Percentiles rank a stretch among this genome's conserved stretches.
phyloP scores from a whole-genome alignment of 805 yeast species.

The Candida endomychidarum region DNA sequence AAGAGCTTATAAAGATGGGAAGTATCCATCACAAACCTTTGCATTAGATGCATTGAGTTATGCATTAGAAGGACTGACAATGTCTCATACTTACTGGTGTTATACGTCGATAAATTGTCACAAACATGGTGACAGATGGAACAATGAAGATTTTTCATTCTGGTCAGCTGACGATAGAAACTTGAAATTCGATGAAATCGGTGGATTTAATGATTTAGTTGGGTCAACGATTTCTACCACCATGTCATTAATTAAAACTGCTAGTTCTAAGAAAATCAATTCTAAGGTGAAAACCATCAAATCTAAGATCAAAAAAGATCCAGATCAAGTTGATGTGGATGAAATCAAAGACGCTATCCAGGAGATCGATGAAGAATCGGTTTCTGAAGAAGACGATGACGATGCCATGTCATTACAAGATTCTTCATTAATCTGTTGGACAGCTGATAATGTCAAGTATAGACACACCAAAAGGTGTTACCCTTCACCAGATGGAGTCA shows the following conservation, averaged over 20 bases:
- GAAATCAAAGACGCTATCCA: slow-evolving; percentile 6
- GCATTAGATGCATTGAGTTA: slow-evolving; percentile 81
- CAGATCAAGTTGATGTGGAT: slow-evolving; percentile 7
- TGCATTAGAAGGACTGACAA: slow-evolving; percentile 72
- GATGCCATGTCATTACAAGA: slow-evolving; percentile 21
- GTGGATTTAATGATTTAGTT: slow-evolving; percentile 11
- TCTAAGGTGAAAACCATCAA: slow-evolving; percentile 12
- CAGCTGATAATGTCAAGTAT: slow-evolving; percentile 22
- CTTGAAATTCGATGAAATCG: slow-evolving; percentile 18
- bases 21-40: slow-evolving; percentile 68
- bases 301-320: slow-evolving; percentile 11
- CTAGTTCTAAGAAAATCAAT: slow-evolving; percentile 11
- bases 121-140: slow-evolving; percentile 89
- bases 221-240: slow-evolving; percentile 15
- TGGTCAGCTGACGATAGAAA: slow-evolving; percentile 68
- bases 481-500: slow-evolving; percentile 57
- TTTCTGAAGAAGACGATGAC: slow-evolving; percentile 11
- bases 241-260: slow-evolving; percentile 10
- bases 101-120: slow-evolving; percentile 74
- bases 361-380: slow-evolving; percentile 9
- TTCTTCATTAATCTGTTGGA: slow-evolving; percentile 24
- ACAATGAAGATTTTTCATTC: slow-evolving; percentile 88
- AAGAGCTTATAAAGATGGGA: slow-evolving; percentile 63
- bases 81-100: slow-evolving; percentile 85
- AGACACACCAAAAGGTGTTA: slow-evolving; percentile 34